These are phyloP conservation scores for Chloromonas sp. DNA, from an alignment of 163 green algal species.

Conservation along the genomic window DNA sequence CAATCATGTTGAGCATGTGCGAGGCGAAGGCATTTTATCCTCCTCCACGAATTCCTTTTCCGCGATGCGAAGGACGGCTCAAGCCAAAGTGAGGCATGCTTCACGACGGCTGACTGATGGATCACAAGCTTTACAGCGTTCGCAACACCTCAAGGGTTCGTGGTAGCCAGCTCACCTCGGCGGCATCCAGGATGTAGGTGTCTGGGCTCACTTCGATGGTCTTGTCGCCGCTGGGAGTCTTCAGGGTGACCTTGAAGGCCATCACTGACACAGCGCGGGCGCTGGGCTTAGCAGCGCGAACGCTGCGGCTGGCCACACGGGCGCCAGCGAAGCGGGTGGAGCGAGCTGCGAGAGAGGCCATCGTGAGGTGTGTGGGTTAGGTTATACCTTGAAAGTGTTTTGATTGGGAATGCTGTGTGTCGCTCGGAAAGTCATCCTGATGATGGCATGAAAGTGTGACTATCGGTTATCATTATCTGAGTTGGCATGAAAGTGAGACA, in stretches of 20 bases:
- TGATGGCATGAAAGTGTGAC: too few relatives aligned
- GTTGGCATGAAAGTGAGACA: too few relatives aligned
- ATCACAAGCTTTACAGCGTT: too few relatives aligned
- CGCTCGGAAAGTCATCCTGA: too few relatives aligned
- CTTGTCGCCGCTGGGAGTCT: slow-evolving; percentile 52
- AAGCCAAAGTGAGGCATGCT: too few relatives aligned
- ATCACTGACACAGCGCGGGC: slow-evolving; percentile 22
- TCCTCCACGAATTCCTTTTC: too few relatives aligned
- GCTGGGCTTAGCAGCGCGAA: slow-evolving; percentile 13
- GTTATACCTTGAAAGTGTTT: too few relatives aligned
- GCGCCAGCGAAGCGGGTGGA: slow-evolving; percentile 2
- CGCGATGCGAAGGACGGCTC: too few relatives aligned
- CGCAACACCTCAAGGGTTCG: too few relatives aligned
- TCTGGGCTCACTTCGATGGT: slow-evolving; percentile 66
- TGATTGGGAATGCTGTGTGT: too few relatives aligned
- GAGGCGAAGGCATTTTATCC: neutral
- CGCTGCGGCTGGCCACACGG: slow-evolving; percentile 3
- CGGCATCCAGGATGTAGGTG: slow-evolving; percentile 75
- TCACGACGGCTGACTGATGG: too few relatives aligned
- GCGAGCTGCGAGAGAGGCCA: neutral
- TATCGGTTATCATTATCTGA: too few relatives aligned
- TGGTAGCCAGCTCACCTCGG: slow-evolving; percentile 39
- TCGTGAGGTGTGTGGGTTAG: neutral
- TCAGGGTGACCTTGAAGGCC: slow-evolving; percentile 71
- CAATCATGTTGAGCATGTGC: neutral